Base-by-base conservation (phyloP, 352 stramenopile genomes). In the Phytophthora pistaciae region DNA sequence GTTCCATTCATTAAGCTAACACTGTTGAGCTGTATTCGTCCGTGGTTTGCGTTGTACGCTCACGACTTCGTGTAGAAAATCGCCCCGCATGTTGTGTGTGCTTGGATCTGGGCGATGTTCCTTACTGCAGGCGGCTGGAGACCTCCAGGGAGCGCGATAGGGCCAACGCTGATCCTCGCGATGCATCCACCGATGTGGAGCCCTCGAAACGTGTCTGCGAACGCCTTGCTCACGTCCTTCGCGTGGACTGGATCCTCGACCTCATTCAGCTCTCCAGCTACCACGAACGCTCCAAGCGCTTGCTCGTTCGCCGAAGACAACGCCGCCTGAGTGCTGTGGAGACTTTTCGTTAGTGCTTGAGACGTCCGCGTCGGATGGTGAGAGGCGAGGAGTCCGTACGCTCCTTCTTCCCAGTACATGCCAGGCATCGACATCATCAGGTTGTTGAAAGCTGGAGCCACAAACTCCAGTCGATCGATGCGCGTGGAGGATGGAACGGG, bases 51-150 rank as follows among this genome's bases (percentile, higher is more conserved):
- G 4, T 18, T 14, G 38, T 54, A 14, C 54, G 44, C 60, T 66
- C 40, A 65, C 53, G 16, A 10, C 59, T 78, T 71, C 56, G 57
- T 56, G 68, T 80, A 82, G 52, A 89, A 82, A 21, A 89, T 54
- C 18, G 75, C 81, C 16, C 74, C 81, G 29, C 79, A 85, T 33
- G 71, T 87, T 56, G 81, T 89, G 44, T 85, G 74, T 42, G 69
- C 74, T 66, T 89, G 79, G 3, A 89, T 38, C 27, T 80, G 66
- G 23, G 68, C 21, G 18, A 33, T 25, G 8, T 60, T 67, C 23
- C 18, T 52, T 13, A n/a, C 25, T 56, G n/a, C 9, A 67, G 40
- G 56, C 20, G 31, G 29, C 9, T 64, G 53, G 25, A 67, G 53
- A 13, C 65, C 70, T 36, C 64, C 60, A 58, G 60, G 74, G 53